Conservation (phyloP, 257 asterid species). For the Nyctanthes arbortristis region DNA sequence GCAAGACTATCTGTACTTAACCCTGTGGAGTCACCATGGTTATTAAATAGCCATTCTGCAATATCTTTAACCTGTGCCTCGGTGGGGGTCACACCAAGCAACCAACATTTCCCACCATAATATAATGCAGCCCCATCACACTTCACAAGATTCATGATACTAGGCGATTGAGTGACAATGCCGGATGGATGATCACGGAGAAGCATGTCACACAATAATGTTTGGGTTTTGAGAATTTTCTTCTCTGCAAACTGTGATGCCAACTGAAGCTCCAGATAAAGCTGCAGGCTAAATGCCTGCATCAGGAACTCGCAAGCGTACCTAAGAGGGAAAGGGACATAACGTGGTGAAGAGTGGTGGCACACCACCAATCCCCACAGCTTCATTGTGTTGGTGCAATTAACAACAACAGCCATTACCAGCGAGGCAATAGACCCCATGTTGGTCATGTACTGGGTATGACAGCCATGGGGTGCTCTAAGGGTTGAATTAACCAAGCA, state of each 20-base stretch:
- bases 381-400: conserved; percentile 45
- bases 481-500: conserved; percentile 59
- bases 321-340: conserved; percentile 52
- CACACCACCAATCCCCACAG: conserved; percentile 66
- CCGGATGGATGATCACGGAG: conserved; percentile 56
- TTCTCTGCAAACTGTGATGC: conserved; percentile 50
- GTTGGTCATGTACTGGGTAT: conserved; percentile 54
- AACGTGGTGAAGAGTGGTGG: conserved; percentile 53
- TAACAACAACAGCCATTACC: conserved; percentile 49
- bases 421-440: conserved; percentile 62
- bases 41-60: conserved; percentile 53
- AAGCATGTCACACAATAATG: conserved; percentile 59
- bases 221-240: conserved; percentile 47
- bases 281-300: conserved; percentile 64
- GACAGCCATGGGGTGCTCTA: conserved; percentile 61
- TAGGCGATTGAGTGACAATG: conserved; percentile 54
- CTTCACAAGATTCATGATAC: conserved; percentile 55
- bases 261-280: conserved; percentile 58
- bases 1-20: too few relatives aligned
- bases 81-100: conserved; percentile 51
- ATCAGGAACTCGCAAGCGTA: conserved; percentile 60
- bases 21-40: too few relatives aligned
- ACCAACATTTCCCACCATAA: conserved; percentile 48
- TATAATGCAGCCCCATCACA: conserved; percentile 63
- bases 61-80: conserved; percentile 50